These are phyloP conservation scores for Cryptococcus deneoformans DNA, from an alignment of 1,284 basidiomycete species.

Conservation along the genomic window DNA sequence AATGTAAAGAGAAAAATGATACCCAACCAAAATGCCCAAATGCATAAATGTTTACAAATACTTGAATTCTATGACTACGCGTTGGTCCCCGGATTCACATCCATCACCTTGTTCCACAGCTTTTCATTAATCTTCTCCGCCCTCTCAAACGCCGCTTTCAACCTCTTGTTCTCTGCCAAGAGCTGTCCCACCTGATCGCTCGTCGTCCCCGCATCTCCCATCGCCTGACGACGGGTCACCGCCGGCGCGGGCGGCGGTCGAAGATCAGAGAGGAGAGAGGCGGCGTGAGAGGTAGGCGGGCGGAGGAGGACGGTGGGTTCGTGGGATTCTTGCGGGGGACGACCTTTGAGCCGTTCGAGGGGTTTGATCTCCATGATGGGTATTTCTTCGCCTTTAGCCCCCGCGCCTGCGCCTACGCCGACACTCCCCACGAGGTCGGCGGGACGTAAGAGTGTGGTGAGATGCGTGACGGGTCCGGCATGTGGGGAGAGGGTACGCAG, in stretches of 20 bases:
- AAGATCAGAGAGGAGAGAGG: slow-evolving; percentile 15
- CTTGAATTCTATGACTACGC: background rate
- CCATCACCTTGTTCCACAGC: slow-evolving; percentile 77
- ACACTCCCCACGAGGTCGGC: slow-evolving; percentile 61
- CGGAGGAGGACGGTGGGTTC: slow-evolving; percentile 32
- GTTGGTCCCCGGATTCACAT: slow-evolving; percentile 25
- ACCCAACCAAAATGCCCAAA: too few relatives aligned
- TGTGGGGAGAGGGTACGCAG: slow-evolving; percentile 71
- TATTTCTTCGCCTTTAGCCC: slow-evolving; percentile 27
- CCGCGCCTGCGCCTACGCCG: too few relatives aligned
- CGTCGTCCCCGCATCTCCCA: too few relatives aligned
- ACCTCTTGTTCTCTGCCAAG: slow-evolving; percentile 63
- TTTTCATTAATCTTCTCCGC: slow-evolving; percentile 82
- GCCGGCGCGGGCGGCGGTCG: slow-evolving; percentile 1
- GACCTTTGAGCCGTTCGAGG: slow-evolving; percentile 45
- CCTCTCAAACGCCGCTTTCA: slow-evolving; percentile 67
- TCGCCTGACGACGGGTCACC: too few relatives aligned
- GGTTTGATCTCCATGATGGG: slow-evolving; percentile 45
- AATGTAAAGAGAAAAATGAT: background rate
- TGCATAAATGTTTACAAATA: background rate
- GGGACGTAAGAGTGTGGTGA: slow-evolving; percentile 74
- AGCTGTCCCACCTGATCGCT: slow-evolving; percentile 57
- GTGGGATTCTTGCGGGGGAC: slow-evolving; percentile 33
- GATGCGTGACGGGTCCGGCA: slow-evolving; percentile 66
- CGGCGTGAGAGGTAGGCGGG: background rate